A percentile compares a stretch with the other conserved stretches of the same genome.
Evolutionary conservation across 352 stramenopile species (phyloP).

Genomic region (Phytophthora podocarpi): DNA sequence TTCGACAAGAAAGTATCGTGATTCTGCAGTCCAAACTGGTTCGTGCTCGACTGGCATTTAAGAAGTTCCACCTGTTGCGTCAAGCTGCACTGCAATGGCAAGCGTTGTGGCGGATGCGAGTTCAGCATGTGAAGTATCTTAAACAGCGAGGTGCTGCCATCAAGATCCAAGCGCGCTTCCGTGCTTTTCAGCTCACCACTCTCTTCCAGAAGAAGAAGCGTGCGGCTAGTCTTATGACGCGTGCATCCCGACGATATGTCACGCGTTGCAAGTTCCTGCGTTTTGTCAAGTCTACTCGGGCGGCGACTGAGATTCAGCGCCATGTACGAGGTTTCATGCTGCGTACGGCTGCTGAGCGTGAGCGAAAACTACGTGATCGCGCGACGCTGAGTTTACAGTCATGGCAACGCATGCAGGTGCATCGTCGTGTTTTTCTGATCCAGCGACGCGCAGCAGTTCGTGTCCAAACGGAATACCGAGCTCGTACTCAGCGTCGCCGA

Average conservation of each 20-base stretch:
- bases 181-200: slow-evolving; percentile 34
- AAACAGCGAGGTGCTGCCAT: slow-evolving; percentile 32
- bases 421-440: slow-evolving; percentile 36
- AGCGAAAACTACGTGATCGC: slow-evolving; percentile 52
- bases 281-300: slow-evolving; percentile 41
- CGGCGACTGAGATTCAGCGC: slow-evolving; percentile 48
- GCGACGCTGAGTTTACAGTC: slow-evolving; percentile 51
- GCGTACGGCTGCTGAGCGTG: slow-evolving; percentile 64
- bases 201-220: slow-evolving; percentile 36
- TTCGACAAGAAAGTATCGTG: slow-evolving; percentile 55
- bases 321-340: slow-evolving; percentile 59
- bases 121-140: slow-evolving; percentile 38
- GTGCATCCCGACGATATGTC: slow-evolving; percentile 43
- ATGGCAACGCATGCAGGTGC: slow-evolving; percentile 60
- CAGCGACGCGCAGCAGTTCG: slow-evolving; percentile 35
- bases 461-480: slow-evolving; percentile 59
- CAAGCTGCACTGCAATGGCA: slow-evolving; percentile 46
- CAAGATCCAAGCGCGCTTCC: slow-evolving; percentile 44
- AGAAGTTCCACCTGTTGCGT: slow-evolving; percentile 51
- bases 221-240: slow-evolving; percentile 45
- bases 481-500: slow-evolving; percentile 38
- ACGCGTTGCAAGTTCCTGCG: slow-evolving; percentile 46
- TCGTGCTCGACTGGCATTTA: slow-evolving; percentile 39
- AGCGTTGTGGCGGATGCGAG: slow-evolving; percentile 58
- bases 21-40: slow-evolving; percentile 59